Conservation (phyloP, 768 basidiomycete genomes). For the Steccherinum ochraceum region DNA sequence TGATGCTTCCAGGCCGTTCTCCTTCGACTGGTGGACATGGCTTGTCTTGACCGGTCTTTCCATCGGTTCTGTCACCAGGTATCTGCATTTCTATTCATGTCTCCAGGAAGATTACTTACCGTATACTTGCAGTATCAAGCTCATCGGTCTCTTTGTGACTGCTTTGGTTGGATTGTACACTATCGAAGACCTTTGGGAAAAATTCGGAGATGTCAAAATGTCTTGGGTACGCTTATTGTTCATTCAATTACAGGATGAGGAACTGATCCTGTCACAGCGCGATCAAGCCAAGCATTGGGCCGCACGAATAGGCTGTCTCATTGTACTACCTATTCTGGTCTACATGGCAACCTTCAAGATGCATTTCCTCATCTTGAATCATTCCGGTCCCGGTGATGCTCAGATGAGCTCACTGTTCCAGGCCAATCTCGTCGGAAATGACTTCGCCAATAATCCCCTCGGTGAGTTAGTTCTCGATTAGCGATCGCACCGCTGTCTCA, state of each 20-base stretch:
- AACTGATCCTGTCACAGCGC: constrained; percentile 39
- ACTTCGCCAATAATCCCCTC: constrained; percentile 86
- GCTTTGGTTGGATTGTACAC: constrained; percentile 94
- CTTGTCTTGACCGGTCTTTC: constrained; percentile 87
- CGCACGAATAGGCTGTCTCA: constrained; percentile 79
- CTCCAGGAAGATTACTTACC: neutral
- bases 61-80: constrained; percentile 95
- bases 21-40: constrained; percentile 98
- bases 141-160: constrained; percentile 94
- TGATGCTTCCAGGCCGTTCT: constrained; percentile 67
- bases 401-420: constrained; percentile 99
- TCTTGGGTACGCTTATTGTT: constrained; percentile 53
- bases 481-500: no score
- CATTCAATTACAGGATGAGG: neutral
- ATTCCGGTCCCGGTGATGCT: constrained; percentile 93
- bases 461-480: constrained; percentile 36
- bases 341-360: constrained; percentile 95
- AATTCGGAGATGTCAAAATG: constrained; percentile 95
- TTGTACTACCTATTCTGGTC: constrained; percentile 83
- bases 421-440: constrained; percentile 90
- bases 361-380: constrained; percentile 91
- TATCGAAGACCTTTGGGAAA: constrained; percentile 96
- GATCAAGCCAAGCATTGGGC: constrained; percentile 90
- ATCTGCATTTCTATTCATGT: no score
- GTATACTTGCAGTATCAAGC: constrained; percentile 66